phyloP scores from a whole-genome alignment of 495 filamentous ascomycete species.

The Hamigera avellanea region DNA sequence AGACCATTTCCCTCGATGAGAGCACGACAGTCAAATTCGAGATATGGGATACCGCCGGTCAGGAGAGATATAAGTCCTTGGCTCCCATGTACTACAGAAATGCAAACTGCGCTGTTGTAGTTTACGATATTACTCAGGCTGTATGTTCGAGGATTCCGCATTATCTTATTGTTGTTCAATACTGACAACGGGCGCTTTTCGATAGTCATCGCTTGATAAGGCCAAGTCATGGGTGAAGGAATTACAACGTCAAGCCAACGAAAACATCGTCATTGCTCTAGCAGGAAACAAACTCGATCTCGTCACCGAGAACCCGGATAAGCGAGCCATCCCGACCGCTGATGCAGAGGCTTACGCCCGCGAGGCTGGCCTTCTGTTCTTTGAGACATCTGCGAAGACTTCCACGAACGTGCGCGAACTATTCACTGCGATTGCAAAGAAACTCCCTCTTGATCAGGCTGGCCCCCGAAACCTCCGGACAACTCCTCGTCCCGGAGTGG shows the following conservation, averaged over 20 bases:
- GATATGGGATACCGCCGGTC: slow-evolving; percentile 98
- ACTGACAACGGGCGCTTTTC: background rate
- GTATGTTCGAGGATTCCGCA: slow-evolving; percentile 39
- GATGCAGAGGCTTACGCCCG: slow-evolving; percentile 92
- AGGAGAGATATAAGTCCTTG: slow-evolving; percentile 96
- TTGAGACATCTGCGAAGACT: slow-evolving; percentile 96
- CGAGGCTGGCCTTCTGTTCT: slow-evolving; percentile 89
- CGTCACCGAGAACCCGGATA: slow-evolving; percentile 79
- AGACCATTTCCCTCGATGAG: slow-evolving; percentile 95
- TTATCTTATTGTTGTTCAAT: no score
- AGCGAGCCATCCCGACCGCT: slow-evolving; percentile 75
- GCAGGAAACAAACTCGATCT: slow-evolving; percentile 97
- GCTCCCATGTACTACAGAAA: slow-evolving; percentile 99
- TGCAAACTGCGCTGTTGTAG: slow-evolving; percentile 96
- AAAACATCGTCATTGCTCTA: slow-evolving; percentile 97
- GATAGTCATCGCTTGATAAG: slow-evolving; percentile 88
- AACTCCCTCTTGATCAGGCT: slow-evolving; percentile 88
- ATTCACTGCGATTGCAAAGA: slow-evolving; percentile 97
- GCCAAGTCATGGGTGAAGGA: slow-evolving; percentile 99
- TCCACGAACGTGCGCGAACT: slow-evolving; percentile 89
- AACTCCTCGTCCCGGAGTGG: slow-evolving; percentile 67
- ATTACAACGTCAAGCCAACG: slow-evolving; percentile 94
- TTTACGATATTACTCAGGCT: slow-evolving; percentile 98
- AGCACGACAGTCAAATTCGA: slow-evolving; percentile 98
- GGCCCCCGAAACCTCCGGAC: slow-evolving; percentile 72